phyloP scores from a whole-genome alignment of 2,329 filamentous ascomycete genomes.

The Cryphonectria naterciae region DNA sequence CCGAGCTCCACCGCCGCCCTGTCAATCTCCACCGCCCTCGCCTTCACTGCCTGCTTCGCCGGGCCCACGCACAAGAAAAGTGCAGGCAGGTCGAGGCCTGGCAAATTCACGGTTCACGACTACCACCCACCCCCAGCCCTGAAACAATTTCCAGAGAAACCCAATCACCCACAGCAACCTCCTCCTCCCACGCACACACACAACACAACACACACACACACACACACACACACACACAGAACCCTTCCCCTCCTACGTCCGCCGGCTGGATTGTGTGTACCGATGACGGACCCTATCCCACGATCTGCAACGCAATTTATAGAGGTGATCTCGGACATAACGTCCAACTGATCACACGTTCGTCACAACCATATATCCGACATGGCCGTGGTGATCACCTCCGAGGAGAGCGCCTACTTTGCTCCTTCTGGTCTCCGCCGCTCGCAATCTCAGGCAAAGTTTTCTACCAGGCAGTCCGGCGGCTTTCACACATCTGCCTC shows the following conservation, averaged over 20 bases:
- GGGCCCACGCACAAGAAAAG: conserved; percentile 14
- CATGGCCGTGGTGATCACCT: conserved; percentile 61
- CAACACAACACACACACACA: background rate
- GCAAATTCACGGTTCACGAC: background rate
- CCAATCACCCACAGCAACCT: background rate
- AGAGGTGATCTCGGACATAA: conserved; percentile 36
- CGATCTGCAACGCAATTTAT: conserved; percentile 30
- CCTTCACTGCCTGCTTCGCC: conserved; percentile 20
- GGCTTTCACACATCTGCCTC: conserved; percentile 51
- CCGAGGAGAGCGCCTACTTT: conserved; percentile 63
- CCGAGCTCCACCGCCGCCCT: conserved; percentile 20
- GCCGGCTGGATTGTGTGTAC: conserved; percentile 23
- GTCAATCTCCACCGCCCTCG: conserved; percentile 20
- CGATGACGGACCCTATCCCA: conserved; percentile 33
- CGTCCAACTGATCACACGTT: conserved; percentile 33
- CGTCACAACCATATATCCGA: conserved; percentile 28
- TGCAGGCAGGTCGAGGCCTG: conserved; percentile 11
- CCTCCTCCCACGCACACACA: background rate
- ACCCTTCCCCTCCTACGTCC: background rate
- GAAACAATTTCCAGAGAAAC: conserved; percentile 7
- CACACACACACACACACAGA: background rate
- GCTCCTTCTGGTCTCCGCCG: conserved; percentile 57
- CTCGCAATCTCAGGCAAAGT: conserved; percentile 64
- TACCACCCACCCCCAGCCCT: background rate
- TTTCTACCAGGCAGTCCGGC: conserved; percentile 47